Base-by-base conservation (phyloP, 1,139 yeast species). In the Yamadazyma kanchanaburiensis region DNA sequence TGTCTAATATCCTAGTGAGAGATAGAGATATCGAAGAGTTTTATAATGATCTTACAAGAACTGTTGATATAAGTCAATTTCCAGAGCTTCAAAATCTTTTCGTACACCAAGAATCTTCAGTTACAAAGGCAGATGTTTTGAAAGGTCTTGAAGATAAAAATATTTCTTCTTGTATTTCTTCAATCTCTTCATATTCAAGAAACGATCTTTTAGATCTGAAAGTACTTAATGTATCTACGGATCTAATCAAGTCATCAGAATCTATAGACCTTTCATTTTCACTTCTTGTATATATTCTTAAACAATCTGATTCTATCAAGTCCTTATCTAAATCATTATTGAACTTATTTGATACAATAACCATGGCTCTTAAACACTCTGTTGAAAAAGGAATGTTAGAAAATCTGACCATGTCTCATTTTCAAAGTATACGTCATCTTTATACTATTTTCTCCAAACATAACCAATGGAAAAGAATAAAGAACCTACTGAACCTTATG, bases 391-490 rank as follows among this genome's bases (percentile, higher is more conserved):
- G 5, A 4, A 21, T 3, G 38, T 48, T 6, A 46, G 42, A 23
- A 34, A 4, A 20, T 15, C 20, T 24, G 10, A 3, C 24, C 7
- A 18, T 18, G 20, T n/a, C n/a, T 18, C 9, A 18, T 18, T 8
- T 18, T 7, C 18, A 14, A 23, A 11, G 13, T 28, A 13, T 14
- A 19, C 37, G n/a, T 12, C 25, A 27, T 42, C 5, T 13, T 35
- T 9, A 25, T 30, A 1, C 38, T 43, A 14, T 53, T 48, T 36
- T 44, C 45, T 7, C n/a, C n/a, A n/a, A n/a, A n/a, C n/a, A n/a
- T n/a, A n/a, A n/a, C n/a, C 58, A 58, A 30, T 25, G 31, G 6
- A 59, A 56, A 32, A 40, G 69, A 28, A 45, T 61, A 7, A 44
- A 58, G 31, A 58, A 58, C 35, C 28, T 60, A 4, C 53, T 64